These are phyloP conservation scores for Suillus spraguei DNA, from an alignment of 768 basidiomycete genomes.

Conservation along the genomic window DNA sequence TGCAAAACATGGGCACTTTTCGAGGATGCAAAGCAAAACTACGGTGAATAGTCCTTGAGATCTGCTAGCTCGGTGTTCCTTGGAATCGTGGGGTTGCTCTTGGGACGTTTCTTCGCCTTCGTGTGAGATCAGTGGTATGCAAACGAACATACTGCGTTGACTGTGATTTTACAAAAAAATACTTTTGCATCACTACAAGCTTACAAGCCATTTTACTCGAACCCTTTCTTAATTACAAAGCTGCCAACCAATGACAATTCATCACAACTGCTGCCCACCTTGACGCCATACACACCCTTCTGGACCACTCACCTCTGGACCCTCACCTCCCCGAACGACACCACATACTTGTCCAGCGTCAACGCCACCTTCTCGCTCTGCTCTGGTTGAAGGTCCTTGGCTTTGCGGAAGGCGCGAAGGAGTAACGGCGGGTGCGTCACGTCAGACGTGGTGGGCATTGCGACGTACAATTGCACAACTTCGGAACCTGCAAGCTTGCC, in stretches of 20 bases:
- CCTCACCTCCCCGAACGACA: slow-evolving; percentile 61
- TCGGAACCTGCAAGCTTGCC: slow-evolving; percentile 63
- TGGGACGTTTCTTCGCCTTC: background rate
- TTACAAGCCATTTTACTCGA: slow-evolving; percentile 76
- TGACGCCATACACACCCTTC: slow-evolving; percentile 52
- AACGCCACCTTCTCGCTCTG: slow-evolving; percentile 41
- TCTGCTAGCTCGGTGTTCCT: background rate
- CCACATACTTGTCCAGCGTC: slow-evolving; percentile 63
- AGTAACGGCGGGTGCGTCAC: slow-evolving; percentile 58
- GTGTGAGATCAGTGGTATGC: background rate
- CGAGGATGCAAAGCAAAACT: background rate
- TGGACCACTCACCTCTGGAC: too few species aligned
- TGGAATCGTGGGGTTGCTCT: too few species aligned
- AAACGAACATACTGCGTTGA: too few species aligned
- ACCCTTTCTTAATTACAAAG: slow-evolving; percentile 42
- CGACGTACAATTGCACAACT: slow-evolving; percentile 75
- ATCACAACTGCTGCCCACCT: slow-evolving; percentile 47
- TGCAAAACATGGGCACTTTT: too few species aligned
- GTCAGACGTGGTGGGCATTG: slow-evolving; percentile 50
- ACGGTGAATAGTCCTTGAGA: background rate
- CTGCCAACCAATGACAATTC: slow-evolving; percentile 35
- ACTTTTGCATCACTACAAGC: slow-evolving; percentile 40
- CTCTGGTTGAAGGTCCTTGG: slow-evolving; percentile 52
- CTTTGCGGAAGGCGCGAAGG: slow-evolving; percentile 69
- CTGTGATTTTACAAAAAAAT: background rate